These are phyloP conservation scores for Salix koriyanagi DNA, from an alignment of 345 rosid genomes.

Conservation along the genomic window DNA sequence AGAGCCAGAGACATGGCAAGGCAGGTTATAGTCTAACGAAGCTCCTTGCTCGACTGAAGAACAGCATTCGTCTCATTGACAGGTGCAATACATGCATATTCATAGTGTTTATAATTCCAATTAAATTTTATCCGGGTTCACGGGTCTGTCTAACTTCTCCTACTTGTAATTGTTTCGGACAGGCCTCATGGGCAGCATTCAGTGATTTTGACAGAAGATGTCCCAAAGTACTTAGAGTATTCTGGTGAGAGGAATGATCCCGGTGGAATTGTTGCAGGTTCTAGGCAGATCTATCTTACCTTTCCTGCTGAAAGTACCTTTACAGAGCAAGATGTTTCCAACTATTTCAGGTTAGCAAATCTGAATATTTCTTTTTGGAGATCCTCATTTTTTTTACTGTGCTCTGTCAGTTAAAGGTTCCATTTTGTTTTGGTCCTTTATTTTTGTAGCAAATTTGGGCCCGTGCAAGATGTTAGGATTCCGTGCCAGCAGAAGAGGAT, in stretches of 20 bases:
- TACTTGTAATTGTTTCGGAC: slow-evolving; percentile 2
- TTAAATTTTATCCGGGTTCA: not conserved
- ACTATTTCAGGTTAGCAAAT: slow-evolving; percentile 54
- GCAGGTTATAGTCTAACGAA: slow-evolving; percentile 93
- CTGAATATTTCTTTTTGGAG: not conserved
- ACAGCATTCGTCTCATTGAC: slow-evolving; percentile 79
- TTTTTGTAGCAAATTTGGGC: slow-evolving; percentile 66
- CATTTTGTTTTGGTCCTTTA: not conserved
- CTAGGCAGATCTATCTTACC: slow-evolving; percentile 87
- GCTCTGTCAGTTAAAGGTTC: not conserved
- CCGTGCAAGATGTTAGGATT: slow-evolving; percentile 91
- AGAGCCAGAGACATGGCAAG: slow-evolving; percentile 97
- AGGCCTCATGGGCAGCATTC: slow-evolving; percentile 98
- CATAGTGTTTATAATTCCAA: not conserved
- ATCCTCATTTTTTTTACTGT: not conserved
- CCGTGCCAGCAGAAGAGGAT: slow-evolving; percentile 92
- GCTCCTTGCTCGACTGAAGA: slow-evolving; percentile 78
- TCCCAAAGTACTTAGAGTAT: slow-evolving; percentile 53
- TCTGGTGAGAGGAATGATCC: slow-evolving; percentile 52
- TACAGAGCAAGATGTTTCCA: slow-evolving; percentile 77
- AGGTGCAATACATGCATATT: slow-evolving; percentile 41
- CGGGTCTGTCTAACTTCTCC: not conserved
- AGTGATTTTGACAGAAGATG: slow-evolving; percentile 80
- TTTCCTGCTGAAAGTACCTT: slow-evolving; percentile 93
- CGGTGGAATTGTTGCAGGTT: slow-evolving; percentile 56